phyloP scores from a whole-genome alignment of 23 red algal genomes.

The Cyanidioschyzon merolae region DNA sequence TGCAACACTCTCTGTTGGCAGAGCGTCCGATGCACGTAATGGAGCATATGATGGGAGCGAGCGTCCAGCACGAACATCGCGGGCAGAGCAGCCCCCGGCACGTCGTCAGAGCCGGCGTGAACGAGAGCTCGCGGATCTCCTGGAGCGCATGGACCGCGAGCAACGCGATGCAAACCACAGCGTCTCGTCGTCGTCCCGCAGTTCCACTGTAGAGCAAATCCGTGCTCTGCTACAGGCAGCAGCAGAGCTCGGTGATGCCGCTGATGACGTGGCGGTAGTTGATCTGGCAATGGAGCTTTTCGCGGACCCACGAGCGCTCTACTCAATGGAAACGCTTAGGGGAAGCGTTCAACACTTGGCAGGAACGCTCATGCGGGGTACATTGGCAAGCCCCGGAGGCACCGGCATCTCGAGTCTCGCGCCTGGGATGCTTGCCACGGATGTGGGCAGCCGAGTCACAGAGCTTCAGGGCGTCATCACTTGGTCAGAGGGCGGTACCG shows the following conservation, averaged over 20 bases:
- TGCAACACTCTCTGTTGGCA: neutral
- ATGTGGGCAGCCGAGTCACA: neutral
- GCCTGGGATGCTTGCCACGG: neutral
- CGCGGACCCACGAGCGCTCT: neutral
- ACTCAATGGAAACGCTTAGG: no score
- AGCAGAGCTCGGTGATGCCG: neutral
- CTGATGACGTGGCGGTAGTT: neutral
- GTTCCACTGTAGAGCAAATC: neutral
- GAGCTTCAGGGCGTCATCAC: neutral
- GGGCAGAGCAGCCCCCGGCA: neutral
- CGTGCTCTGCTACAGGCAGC: neutral
- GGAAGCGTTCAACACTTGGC: neutral
- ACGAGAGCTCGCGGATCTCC: neutral
- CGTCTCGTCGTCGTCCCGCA: neutral
- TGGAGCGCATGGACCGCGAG: neutral
- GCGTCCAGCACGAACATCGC: neutral
- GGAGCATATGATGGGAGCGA: neutral
- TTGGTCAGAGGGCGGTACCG: neutral
- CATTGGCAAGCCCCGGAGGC: neutral
- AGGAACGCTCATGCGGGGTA: neutral
- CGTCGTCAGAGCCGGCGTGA: no score
- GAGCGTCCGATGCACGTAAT: neutral
- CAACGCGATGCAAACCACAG: neutral
- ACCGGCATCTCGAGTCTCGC: neutral
- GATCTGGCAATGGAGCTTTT: neutral